phyloP scores from a whole-genome alignment of 2,329 filamentous ascomycete genomes.

The Endoconidiophora laricicola region DNA sequence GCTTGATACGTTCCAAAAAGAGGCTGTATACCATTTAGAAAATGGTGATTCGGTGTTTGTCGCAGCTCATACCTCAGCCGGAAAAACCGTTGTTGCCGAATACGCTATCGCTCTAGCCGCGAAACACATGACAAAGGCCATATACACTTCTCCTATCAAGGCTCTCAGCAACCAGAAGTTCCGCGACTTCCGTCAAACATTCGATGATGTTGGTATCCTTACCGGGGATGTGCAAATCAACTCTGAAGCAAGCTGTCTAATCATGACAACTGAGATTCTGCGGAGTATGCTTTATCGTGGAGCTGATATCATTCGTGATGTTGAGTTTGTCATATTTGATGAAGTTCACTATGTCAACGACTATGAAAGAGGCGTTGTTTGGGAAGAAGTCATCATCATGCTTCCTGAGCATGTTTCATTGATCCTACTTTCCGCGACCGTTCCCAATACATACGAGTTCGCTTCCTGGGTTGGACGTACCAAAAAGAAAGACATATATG shows the following conservation, averaged over 20 bases:
- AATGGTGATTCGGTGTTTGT: slow-evolving; percentile 96
- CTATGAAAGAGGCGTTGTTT: slow-evolving; percentile 85
- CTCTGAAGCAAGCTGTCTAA: slow-evolving; percentile 90
- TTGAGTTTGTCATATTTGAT: slow-evolving; percentile 97
- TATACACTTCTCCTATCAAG: slow-evolving; percentile 98
- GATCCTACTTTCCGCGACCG: slow-evolving; percentile 86
- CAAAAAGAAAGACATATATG: slow-evolving; percentile 97
- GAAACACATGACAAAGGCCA: slow-evolving; percentile 99
- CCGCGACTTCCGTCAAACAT: slow-evolving; percentile 75
- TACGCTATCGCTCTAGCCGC: slow-evolving; percentile 91
- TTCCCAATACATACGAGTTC: slow-evolving; percentile 94
- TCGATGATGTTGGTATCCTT: slow-evolving; percentile 91
- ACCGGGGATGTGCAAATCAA: slow-evolving; percentile 98
- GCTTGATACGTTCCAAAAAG: slow-evolving; percentile 94
- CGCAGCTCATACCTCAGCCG: slow-evolving; percentile 90
- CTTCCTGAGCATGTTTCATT: slow-evolving; percentile 91
- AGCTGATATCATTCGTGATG: slow-evolving; percentile 87
- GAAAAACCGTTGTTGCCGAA: slow-evolving; percentile 95
- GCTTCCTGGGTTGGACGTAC: slow-evolving; percentile 96
- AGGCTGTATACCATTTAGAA: slow-evolving; percentile 93
- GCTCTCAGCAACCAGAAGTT: slow-evolving; percentile 98
- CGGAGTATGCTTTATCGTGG: slow-evolving; percentile 96
- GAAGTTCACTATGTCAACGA: slow-evolving; percentile 99
- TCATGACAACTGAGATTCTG: slow-evolving; percentile 98
- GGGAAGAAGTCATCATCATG: slow-evolving; percentile 99